phyloP scores from a whole-genome alignment of 768 basidiomycete genomes.

The Rhizopogon sp. region DNA sequence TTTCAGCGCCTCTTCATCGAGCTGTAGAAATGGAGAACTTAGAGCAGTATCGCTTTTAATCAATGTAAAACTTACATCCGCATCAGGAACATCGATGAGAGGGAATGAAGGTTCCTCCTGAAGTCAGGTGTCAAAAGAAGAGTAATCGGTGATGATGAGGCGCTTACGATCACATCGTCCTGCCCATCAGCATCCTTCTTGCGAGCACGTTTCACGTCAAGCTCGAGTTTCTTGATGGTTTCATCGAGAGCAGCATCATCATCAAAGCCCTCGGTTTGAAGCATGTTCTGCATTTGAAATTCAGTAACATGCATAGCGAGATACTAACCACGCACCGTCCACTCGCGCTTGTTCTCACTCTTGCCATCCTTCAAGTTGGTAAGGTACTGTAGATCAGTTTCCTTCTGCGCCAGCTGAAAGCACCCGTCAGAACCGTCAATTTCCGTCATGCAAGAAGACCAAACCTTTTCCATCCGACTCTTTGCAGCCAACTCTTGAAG shows the following conservation, averaged over 20 bases:
- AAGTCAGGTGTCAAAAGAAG: not conserved
- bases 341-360: constrained; percentile 64
- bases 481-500: constrained; percentile 90
- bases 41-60: not conserved
- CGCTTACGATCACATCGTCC: constrained; percentile 52
- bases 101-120: constrained; percentile 87
- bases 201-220: constrained; percentile 65
- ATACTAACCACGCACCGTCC: constrained; percentile 44
- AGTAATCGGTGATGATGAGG: not conserved
- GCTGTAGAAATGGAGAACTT: constrained; percentile 30
- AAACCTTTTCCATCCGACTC: constrained; percentile 79
- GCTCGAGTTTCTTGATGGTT: constrained; percentile 82
- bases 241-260: constrained; percentile 77
- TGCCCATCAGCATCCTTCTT: constrained; percentile 78
- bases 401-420: constrained; percentile 67
- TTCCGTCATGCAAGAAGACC: constrained; percentile 1
- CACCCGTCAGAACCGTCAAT: not conserved
- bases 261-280: constrained; percentile 68
- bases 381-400: constrained; percentile 65
- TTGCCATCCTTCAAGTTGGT: constrained; percentile 59
- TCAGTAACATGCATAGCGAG: not conserved
- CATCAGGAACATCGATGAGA: constrained; percentile 87
- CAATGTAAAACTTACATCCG: constrained; percentile 50
- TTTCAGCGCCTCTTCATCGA: constrained; percentile 87
- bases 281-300: constrained; percentile 38